Percentiles rank a stretch among this genome's conserved stretches.
Conservation (phyloP, 2,329 filamentous ascomycete species). For the Colletotrichum sublineola region DNA sequence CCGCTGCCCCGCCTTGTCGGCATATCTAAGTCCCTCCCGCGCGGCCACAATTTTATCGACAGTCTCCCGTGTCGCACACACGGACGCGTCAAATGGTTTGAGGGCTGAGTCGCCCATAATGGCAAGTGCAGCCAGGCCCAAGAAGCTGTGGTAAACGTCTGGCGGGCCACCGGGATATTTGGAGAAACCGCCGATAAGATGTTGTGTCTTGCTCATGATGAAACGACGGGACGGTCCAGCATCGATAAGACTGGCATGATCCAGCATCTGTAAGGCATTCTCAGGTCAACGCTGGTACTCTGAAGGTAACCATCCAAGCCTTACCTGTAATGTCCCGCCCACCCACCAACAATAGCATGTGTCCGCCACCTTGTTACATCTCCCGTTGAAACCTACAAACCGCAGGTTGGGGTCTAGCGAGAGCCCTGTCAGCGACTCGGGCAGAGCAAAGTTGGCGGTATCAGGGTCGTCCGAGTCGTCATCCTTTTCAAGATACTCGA, state of each 20-base stretch:
- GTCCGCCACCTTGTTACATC: constrained; percentile 91
- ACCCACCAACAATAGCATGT: constrained; percentile 99
- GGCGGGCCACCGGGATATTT: constrained; percentile 77
- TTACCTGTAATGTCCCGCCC: constrained; percentile 69
- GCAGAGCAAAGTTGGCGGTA: constrained; percentile 48
- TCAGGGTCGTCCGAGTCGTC: constrained; percentile 58
- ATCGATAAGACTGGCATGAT: constrained; percentile 70
- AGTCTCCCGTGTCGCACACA: constrained; percentile 79
- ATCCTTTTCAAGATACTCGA: constrained; percentile 65
- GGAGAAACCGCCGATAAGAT: constrained; percentile 85
- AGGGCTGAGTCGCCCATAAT: constrained; percentile 79
- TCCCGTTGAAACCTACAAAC: constrained; percentile 86
- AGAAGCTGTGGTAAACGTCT: constrained; percentile 89
- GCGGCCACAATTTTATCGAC: constrained; percentile 63
- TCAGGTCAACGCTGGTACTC: constrained; percentile 50
- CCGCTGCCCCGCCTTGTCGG: background rate
- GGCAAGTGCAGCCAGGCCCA: constrained; percentile 85
- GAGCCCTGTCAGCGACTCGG: constrained; percentile 53
- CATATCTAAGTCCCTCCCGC: constrained; percentile 54
- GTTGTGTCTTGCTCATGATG: constrained; percentile 87
- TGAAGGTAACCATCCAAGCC: constrained; percentile 46
- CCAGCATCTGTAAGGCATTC: constrained; percentile 64
- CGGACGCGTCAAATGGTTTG: constrained; percentile 77
- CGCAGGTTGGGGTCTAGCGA: constrained; percentile 50
- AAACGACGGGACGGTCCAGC: constrained; percentile 76